phyloP scores from a whole-genome alignment of 1,284 basidiomycete species.

The Rhodotorula mucilaginosa region DNA sequence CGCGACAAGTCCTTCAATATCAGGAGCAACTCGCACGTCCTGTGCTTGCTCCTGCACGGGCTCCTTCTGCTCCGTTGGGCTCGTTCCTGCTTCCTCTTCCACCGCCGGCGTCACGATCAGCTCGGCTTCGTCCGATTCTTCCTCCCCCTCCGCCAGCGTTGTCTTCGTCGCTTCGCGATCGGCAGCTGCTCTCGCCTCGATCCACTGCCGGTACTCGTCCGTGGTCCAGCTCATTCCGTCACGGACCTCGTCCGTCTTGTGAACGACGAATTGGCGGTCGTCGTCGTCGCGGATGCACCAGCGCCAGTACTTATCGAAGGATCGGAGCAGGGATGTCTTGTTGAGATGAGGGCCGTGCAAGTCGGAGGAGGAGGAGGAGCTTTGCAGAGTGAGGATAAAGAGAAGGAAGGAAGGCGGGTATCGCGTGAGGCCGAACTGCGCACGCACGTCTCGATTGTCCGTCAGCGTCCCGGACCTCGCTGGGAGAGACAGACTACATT shows the following conservation, averaged over 20 bases:
- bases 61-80: background rate
- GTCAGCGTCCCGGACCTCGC: no score
- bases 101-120: background rate
- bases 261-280: constrained; percentile 15
- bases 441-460: no score
- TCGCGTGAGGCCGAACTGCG: constrained; percentile 29
- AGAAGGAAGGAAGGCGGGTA: constrained; percentile 32
- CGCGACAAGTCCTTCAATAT: no score
- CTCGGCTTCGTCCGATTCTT: background rate
- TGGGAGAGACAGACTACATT: no score
- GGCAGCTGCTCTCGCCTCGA: background rate
- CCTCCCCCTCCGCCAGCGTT: background rate
- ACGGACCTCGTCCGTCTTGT: constrained; percentile 9
- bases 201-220: constrained; percentile 20
- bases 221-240: background rate
- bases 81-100: background rate
- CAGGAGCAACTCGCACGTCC: no score
- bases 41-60: no score
- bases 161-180: no score
- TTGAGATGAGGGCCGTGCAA: constrained; percentile 6
- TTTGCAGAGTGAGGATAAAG: constrained; percentile 26
- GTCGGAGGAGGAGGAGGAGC: background rate
- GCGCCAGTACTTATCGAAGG: constrained; percentile 33
- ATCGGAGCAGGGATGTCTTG: constrained; percentile 6
- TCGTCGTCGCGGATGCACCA: constrained; percentile 24